These are phyloP conservation scores for Boletus semigastroideus DNA, from an alignment of 1,284 basidiomycete species.

Conservation along the genomic window DNA sequence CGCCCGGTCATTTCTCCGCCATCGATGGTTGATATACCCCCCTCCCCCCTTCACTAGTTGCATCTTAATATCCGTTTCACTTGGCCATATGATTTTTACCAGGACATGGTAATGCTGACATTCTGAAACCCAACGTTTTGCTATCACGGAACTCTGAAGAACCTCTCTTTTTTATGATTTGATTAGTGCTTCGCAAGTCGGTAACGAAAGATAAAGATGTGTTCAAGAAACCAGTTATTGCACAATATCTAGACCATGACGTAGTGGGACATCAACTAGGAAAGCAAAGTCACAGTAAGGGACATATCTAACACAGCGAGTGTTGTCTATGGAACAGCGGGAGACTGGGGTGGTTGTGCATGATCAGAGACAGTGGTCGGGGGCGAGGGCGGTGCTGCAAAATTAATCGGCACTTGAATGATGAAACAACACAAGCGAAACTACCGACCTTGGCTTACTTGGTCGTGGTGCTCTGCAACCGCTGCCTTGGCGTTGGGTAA, in stretches of 20 bases:
- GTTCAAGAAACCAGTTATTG: conserved; percentile 11
- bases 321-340: not conserved
- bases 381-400: conserved; percentile 2
- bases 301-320: not conserved
- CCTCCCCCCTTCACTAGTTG: conserved; percentile 30
- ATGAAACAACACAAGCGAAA: not conserved
- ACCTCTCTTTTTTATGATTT: conserved; percentile 23
- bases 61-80: conserved; percentile 38
- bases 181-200: conserved; percentile 31
- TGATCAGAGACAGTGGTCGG: not conserved
- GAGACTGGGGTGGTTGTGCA: not conserved
- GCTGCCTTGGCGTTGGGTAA: not conserved
- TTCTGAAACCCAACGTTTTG: conserved; percentile 21
- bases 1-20: conserved; percentile 27
- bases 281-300: conserved; percentile 1
- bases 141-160: conserved; percentile 29
- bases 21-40: conserved; percentile 34
- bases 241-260: not conserved
- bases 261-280: not conserved
- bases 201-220: conserved; percentile 18
- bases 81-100: conserved; percentile 35
- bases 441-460: conserved; percentile 2
- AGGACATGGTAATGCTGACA: conserved; percentile 31
- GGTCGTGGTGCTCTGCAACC: not conserved
- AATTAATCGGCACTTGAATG: not conserved